Percentiles rank a stretch among this genome's conserved stretches.
Evolutionary conservation across 2,329 filamentous ascomycete genomes (phyloP).

Genomic region (Tolypocladium cylindrosporum): DNA sequence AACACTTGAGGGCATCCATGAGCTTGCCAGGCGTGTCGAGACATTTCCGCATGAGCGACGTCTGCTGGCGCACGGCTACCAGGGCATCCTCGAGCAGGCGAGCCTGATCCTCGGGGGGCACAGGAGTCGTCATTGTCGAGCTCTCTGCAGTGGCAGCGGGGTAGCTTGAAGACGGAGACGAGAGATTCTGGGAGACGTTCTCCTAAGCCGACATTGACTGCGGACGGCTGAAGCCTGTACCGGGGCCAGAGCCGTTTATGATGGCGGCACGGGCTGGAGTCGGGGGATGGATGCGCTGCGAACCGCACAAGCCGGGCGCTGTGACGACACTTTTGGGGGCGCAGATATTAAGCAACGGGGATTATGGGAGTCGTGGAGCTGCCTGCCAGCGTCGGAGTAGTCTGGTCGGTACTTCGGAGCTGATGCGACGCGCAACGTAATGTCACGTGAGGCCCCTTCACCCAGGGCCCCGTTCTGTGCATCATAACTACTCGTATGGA

Average conservation of each 20-base stretch:
- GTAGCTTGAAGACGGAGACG: conserved; percentile 16
- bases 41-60: conserved; percentile 92
- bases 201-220: conserved; percentile 15
- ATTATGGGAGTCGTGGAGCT: background rate
- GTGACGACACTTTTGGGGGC: background rate
- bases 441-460: conserved; percentile 6
- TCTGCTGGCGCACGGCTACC: conserved; percentile 93
- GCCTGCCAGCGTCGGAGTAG: background rate
- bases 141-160: conserved; percentile 15
- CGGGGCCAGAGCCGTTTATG: background rate
- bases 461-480: background rate
- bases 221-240: background rate
- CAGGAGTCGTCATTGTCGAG: conserved; percentile 39
- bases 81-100: conserved; percentile 95
- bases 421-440: conserved; percentile 7
- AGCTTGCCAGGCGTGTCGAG: conserved; percentile 95
- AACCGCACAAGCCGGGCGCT: background rate
- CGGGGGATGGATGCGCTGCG: background rate
- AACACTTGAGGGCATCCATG: conserved; percentile 99
- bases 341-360: background rate
- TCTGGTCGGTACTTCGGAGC: background rate
- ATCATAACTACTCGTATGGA: background rate
- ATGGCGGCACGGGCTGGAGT: background rate
- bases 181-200: conserved; percentile 6
- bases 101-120: conserved; percentile 69